Evolutionary conservation across 2,329 filamentous ascomycete genomes (phyloP).

Genomic region (Colletotrichum simmondsii): DNA sequence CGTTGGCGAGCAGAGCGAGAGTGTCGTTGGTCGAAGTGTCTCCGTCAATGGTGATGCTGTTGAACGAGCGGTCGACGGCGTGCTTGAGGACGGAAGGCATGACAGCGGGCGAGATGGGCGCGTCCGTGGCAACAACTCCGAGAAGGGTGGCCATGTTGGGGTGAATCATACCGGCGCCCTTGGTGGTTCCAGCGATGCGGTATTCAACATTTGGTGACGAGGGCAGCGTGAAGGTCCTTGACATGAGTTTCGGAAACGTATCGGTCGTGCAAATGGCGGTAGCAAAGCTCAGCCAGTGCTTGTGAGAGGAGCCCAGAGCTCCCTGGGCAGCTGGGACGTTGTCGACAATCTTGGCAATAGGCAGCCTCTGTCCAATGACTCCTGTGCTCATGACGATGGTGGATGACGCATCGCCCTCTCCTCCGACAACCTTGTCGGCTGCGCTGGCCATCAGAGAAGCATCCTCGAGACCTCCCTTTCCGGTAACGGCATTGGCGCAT

Average conservation of each 20-base stretch:
- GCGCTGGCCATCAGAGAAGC: conserved; percentile 84
- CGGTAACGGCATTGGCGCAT: conserved; percentile 97
- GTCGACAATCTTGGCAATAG: conserved; percentile 88
- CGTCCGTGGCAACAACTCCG: conserved; percentile 92
- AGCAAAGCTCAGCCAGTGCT: conserved; percentile 87
- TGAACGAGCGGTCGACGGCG: conserved; percentile 88
- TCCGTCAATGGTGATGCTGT: conserved; percentile 96
- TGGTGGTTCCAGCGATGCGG: conserved; percentile 92
- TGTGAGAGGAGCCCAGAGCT: conserved; percentile 78
- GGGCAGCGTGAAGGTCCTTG: conserved; percentile 84
- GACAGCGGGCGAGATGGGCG: conserved; percentile 75
- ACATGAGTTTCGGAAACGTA: conserved; percentile 96
- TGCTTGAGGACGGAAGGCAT: conserved; percentile 77
- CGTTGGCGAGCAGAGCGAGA: conserved; percentile 93
- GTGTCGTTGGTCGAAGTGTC: conserved; percentile 99
- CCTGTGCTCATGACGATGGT: conserved; percentile 99
- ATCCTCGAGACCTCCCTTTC: conserved; percentile 88
- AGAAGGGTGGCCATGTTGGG: conserved; percentile 98
- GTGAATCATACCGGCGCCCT: conserved; percentile 99
- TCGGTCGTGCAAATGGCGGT: conserved; percentile 97
- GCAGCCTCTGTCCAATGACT: conserved; percentile 93
- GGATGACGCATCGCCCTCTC: conserved; percentile 51
- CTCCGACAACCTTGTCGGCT: conserved; percentile 73
- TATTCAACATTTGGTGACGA: conserved; percentile 82
- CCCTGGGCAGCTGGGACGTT: conserved; percentile 82